Evolutionary conservation across 495 filamentous ascomycete species (phyloP), one percentile per base, ranked within the genome.

Genomic region (Rostrohypoxylon terebratum): DNA sequence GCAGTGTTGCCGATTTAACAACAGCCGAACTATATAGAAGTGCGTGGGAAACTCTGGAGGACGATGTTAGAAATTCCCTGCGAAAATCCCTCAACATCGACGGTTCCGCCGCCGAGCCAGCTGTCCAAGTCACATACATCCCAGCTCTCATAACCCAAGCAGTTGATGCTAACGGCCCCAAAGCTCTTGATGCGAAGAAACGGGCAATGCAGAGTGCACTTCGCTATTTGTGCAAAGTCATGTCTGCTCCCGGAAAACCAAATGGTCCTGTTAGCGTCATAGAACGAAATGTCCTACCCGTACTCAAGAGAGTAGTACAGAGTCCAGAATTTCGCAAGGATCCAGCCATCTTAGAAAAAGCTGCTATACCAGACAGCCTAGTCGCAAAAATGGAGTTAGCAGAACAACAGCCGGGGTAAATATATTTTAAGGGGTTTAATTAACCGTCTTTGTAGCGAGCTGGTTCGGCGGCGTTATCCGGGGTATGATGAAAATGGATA

Each of bases 51-150:
- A 54, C 68, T 1, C 67, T 82, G 1, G 75, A 80, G 11, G 25
- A 58, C 2, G 23, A 50, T 10, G 63, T 65, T 16, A 76, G 72
- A 44, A 48, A 69, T 11, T 65, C 28, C 5, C 44, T 82, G 10
- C 40, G 69, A 5, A 55, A 68, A 31, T 48, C 69, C 60, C 76
- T 82, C 28, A 80, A 82, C 57, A 59, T 78, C 11, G 78, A 82
- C 33, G 80, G 80, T 7, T 54, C 55, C 28, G 67, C 68, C 45
- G 66, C 62, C 1, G 28, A 77, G 31, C 77, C 77, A 34, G 80
- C 78, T 9, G 75, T 82, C 42, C 78, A 78, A n/a, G 77, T 78
- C 18, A 81, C 79, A 7, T 82, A 82, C 25, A 74, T 77, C 58
- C 76, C 80, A 28, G 77, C 78, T 10, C 69, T 82, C 1, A 68